Percentiles rank a stretch among this genome's conserved stretches.
These are phyloP conservation scores for Paecilomyces niveus DNA, from an alignment of 2,329 filamentous ascomycete species.

Conservation along the genomic window DNA sequence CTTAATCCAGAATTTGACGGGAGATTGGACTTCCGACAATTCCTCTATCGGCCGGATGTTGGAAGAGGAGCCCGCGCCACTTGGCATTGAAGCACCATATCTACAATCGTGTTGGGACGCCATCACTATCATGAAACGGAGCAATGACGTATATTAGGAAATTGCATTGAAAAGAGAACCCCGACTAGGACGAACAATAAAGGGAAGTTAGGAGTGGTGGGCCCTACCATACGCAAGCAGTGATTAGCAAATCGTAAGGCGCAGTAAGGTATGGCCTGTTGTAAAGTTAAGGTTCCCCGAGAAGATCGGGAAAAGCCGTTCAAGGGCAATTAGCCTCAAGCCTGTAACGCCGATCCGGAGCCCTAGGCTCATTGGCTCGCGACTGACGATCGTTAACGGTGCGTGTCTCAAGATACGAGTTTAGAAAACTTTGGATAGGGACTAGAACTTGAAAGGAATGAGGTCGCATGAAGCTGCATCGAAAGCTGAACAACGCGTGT, in stretches of 20 bases:
- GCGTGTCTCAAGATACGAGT: too few relatives aligned
- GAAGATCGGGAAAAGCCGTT: neutral
- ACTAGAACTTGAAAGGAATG: neutral
- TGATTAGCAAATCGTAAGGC: neutral
- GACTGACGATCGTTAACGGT: too few relatives aligned
- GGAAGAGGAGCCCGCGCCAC: neutral
- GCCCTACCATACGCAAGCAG: neutral
- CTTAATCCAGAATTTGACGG: too few relatives aligned
- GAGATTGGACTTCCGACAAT: neutral
- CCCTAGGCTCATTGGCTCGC: neutral
- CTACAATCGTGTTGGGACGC: neutral
- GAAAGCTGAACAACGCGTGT: neutral
- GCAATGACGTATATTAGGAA: neutral
- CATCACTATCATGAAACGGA: neutral
- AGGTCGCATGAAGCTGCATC: neutral
- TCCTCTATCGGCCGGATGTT: neutral
- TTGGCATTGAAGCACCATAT: neutral
- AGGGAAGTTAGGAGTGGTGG: neutral
- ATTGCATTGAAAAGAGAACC: neutral
- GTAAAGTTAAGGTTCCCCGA: neutral
- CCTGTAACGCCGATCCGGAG: neutral
- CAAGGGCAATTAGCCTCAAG: neutral
- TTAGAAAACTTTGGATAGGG: neutral
- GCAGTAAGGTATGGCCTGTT: neutral
- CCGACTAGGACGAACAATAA: neutral